phyloP scores from a whole-genome alignment of 495 filamentous ascomycete species.

The Peziza echinospora region DNA sequence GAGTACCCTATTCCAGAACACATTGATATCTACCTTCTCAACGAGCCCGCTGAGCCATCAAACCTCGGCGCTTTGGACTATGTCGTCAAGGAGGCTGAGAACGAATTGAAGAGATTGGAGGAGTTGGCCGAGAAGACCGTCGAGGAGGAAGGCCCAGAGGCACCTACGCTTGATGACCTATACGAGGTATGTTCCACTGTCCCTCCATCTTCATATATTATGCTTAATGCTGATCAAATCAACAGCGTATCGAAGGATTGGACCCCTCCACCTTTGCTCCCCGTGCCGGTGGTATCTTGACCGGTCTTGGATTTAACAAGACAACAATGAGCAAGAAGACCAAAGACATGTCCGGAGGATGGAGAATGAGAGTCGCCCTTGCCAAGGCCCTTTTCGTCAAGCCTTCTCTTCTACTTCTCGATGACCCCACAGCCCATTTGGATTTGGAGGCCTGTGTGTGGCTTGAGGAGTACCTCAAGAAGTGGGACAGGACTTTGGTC shows the following conservation, averaged over 20 bases:
- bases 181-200: conserved; percentile 57
- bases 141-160: conserved; percentile 78
- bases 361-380: conserved; percentile 97
- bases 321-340: conserved; percentile 92
- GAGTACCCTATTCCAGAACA: conserved; percentile 94
- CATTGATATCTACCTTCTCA: conserved; percentile 94
- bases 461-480: conserved; percentile 98
- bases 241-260: conserved; percentile 92
- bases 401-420: conserved; percentile 82
- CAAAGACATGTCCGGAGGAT: conserved; percentile 99
- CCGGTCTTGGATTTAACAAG: conserved; percentile 99
- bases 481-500: conserved; percentile 95
- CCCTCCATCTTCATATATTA: neutral
- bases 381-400: conserved; percentile 97
- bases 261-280: conserved; percentile 98
- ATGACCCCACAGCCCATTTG: conserved; percentile 97
- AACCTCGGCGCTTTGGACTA: conserved; percentile 85
- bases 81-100: conserved; percentile 90
- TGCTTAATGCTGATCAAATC: conserved; percentile 18
- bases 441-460: conserved; percentile 99
- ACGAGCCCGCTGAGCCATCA: conserved; percentile 83
- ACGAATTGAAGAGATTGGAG: conserved; percentile 76
- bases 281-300: conserved; percentile 87
- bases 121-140: conserved; percentile 72
- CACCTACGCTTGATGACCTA: conserved; percentile 73